phyloP scores from a whole-genome alignment of 768 basidiomycete species.

The Kwoniella dejecticola region DNA sequence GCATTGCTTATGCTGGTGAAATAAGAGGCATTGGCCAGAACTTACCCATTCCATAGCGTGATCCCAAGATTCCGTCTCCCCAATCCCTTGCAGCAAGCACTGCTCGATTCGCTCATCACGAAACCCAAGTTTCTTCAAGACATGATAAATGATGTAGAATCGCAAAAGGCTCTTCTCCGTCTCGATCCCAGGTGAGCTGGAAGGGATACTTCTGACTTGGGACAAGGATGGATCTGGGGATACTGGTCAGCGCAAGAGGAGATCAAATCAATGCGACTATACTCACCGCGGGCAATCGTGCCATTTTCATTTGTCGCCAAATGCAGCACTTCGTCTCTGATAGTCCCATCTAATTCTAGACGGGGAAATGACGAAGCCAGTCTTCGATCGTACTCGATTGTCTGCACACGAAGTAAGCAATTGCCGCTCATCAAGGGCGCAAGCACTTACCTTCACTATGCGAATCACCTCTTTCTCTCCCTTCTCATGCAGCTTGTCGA shows the following conservation, averaged over 20 bases:
- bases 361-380: conserved; percentile 66
- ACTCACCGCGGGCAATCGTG: conserved; percentile 8
- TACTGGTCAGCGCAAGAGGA: no score
- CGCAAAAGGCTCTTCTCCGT: conserved; percentile 71
- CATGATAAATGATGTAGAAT: conserved; percentile 78
- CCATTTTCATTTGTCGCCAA: conserved; percentile 56
- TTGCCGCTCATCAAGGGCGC: not conserved
- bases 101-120: conserved; percentile 67
- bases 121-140: conserved; percentile 76
- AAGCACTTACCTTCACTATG: conserved; percentile 65
- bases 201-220: conserved; percentile 29
- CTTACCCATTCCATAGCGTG: conserved; percentile 89
- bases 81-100: conserved; percentile 66
- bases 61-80: conserved; percentile 62
- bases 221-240: not conserved
- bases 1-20: not conserved
- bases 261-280: no score
- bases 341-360: conserved; percentile 65
- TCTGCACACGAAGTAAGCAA: conserved; percentile 57
- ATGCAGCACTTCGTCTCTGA: conserved; percentile 66
- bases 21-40: conserved; percentile 2
- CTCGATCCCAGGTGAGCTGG: conserved; percentile 29
- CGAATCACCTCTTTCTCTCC: conserved; percentile 80
- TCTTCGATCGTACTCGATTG: conserved; percentile 78
- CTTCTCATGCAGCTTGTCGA: conserved; percentile 83